Percentiles rank a stretch among this genome's conserved stretches.
Evolutionary conservation across 257 asterid genomes (phyloP).

Genomic region (Jasminum sambac): DNA sequence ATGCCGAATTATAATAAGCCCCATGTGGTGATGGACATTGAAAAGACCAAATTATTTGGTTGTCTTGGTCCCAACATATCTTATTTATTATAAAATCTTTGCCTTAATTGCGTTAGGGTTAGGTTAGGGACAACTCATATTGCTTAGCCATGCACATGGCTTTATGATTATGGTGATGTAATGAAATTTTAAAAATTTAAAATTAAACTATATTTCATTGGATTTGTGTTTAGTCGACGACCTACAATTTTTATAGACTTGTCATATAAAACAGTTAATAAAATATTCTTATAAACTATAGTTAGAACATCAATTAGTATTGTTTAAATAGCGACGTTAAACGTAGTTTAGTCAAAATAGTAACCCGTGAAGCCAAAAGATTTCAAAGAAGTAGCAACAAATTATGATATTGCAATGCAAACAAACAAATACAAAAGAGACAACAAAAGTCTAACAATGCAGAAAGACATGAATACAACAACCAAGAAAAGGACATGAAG

Average conservation of each 20-base stretch:
- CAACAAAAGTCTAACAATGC: constrained; percentile 31
- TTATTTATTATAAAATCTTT: constrained; percentile 21
- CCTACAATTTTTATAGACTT: too few species aligned
- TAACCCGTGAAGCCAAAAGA: neutral
- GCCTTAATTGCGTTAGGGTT: constrained; percentile 20
- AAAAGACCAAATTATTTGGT: constrained; percentile 37
- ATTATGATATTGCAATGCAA: neutral
- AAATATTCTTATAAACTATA: too few species aligned
- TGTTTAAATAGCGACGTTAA: too few species aligned
- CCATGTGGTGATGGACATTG: constrained; percentile 41
- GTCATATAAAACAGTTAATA: too few species aligned
- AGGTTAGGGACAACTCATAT: constrained; percentile 46
- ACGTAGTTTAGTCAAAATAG: too few species aligned
- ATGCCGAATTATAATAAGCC: constrained; percentile 2
- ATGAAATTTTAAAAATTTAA: too few species aligned
- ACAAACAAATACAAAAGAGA: constrained; percentile 11
- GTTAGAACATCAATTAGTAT: too few species aligned
- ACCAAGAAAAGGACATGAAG: constrained; percentile 29
- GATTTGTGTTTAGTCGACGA: too few species aligned
- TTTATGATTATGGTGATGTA: constrained; percentile 1
- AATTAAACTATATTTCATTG: too few species aligned
- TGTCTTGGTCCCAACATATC: constrained; percentile 33
- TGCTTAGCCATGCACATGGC: constrained; percentile 44
- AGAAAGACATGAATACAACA: constrained; percentile 38
- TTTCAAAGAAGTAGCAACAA: too few species aligned